Percentiles rank a stretch among this genome's conserved stretches.
These are phyloP conservation scores for Sarcomyxa edulis DNA, from an alignment of 768 basidiomycete genomes.

Conservation along the genomic window DNA sequence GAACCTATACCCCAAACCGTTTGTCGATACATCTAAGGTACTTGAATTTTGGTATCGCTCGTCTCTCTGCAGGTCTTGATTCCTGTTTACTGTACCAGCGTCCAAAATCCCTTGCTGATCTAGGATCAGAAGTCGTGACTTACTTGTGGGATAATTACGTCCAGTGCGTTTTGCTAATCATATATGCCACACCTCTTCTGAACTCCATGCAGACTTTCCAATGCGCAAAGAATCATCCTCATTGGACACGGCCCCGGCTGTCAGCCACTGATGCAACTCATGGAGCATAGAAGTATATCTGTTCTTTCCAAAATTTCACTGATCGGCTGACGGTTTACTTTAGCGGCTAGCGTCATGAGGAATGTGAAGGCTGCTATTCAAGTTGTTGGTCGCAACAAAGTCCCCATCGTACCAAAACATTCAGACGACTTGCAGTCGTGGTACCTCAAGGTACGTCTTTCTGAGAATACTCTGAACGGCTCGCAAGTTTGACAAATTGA, in stretches of 20 bases:
- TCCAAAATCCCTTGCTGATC: slow-evolving; percentile 35
- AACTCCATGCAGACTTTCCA: slow-evolving; percentile 51
- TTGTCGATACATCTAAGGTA: slow-evolving; percentile 27
- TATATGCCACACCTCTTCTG: slow-evolving; percentile 2
- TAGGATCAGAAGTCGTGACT: slow-evolving; percentile 54
- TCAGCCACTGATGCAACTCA: slow-evolving; percentile 65
- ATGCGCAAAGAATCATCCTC: slow-evolving; percentile 67
- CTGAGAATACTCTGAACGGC: not conserved
- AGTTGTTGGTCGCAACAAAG: slow-evolving; percentile 61
- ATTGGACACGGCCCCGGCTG: slow-evolving; percentile 89
- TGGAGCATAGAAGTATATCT: slow-evolving; percentile 59
- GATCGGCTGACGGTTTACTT: slow-evolving; percentile 5
- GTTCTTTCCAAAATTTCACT: not conserved
- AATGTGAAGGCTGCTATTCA: slow-evolving; percentile 71
- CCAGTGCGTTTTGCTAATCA: slow-evolving; percentile 48
- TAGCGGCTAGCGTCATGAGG: slow-evolving; percentile 50
- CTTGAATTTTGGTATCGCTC: slow-evolving; percentile 2
- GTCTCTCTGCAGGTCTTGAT: slow-evolving; percentile 1
- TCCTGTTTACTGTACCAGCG: slow-evolving; percentile 21
- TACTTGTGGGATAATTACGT: slow-evolving; percentile 98
- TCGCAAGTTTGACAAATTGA: slow-evolving; percentile 4
- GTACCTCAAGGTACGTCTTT: slow-evolving; percentile 61
- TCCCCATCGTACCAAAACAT: slow-evolving; percentile 51
- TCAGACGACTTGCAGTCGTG: slow-evolving; percentile 56
- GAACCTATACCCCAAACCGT: slow-evolving; percentile 72